phyloP scores from a whole-genome alignment of 208 protist species.

The Trypanosoma congolense region DNA sequence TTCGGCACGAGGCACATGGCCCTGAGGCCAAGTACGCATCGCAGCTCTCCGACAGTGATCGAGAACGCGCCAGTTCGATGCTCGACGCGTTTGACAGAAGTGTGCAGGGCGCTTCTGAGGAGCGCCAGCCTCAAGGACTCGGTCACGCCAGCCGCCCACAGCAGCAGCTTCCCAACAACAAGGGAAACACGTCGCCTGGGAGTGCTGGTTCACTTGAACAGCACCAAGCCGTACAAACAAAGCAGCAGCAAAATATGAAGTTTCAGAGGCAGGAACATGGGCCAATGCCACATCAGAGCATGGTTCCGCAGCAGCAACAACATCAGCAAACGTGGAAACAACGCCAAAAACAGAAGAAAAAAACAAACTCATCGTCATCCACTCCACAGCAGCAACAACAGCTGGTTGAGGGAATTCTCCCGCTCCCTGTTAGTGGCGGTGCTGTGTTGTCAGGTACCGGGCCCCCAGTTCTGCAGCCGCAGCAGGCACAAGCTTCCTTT shows the following conservation, averaged over 20 bases:
- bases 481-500: constrained; percentile 10
- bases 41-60: constrained; percentile 1
- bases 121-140: constrained; percentile 1
- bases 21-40: not conserved
- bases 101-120: constrained; percentile 2
- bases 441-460: constrained; percentile 4
- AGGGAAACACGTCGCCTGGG: too few relatives aligned
- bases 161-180: constrained; percentile 4
- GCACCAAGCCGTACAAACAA: too few relatives aligned
- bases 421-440: constrained; percentile 5
- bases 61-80: constrained; percentile 11
- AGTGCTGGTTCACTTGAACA: too few relatives aligned
- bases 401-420: constrained; percentile 13
- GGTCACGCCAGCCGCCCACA: not conserved
- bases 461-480: constrained; percentile 6
- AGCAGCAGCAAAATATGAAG: too few relatives aligned
- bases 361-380: not conserved
- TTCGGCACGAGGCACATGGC: not conserved
- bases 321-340: not conserved
- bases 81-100: constrained; percentile 9
- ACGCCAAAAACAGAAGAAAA: not conserved
- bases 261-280: too few relatives aligned
- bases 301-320: not conserved
- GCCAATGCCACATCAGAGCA: too few relatives aligned
- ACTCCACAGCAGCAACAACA: not conserved